Conservation (phyloP, 2,329 filamentous ascomycete species). For the Stromatinia cepivora region DNA sequence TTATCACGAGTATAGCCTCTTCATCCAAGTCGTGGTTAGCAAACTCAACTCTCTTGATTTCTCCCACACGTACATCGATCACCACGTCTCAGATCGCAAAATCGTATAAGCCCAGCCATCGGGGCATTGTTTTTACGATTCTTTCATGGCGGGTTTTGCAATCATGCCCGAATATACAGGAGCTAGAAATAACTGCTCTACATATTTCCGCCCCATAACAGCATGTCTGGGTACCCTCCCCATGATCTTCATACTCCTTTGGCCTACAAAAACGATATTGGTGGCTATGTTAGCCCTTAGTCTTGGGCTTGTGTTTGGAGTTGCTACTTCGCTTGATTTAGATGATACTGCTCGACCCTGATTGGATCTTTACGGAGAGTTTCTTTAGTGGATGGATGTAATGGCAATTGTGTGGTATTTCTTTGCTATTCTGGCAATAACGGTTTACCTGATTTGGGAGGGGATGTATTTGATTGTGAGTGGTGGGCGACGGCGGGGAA, state of each 20-base stretch:
- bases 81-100: conserved; percentile 46
- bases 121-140: conserved; percentile 50
- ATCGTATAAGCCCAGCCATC: conserved; percentile 48
- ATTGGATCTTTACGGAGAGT: conserved; percentile 50
- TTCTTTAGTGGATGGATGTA: conserved; percentile 53
- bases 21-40: conserved; percentile 52
- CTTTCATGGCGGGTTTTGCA: conserved; percentile 51
- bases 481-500: not conserved
- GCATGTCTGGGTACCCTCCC: conserved; percentile 38
- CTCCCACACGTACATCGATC: conserved; percentile 51
- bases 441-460: conserved; percentile 51
- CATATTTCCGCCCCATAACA: conserved; percentile 27
- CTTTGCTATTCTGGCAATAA: conserved; percentile 48
- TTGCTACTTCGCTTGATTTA: conserved; percentile 56
- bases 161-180: conserved; percentile 51
- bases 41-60: conserved; percentile 52
- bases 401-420: conserved; percentile 55
- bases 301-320: conserved; percentile 51
- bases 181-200: conserved; percentile 48
- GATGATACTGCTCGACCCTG: conserved; percentile 52
- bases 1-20: conserved; percentile 51
- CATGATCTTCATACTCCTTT: conserved; percentile 39
- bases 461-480: conserved; percentile 45
- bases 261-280: conserved; percentile 47
- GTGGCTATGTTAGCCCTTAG: conserved; percentile 54